Evolutionary conservation across 2,329 filamentous ascomycete genomes (phyloP), one percentile per base, ranked within the genome.

Genomic region (Bimuria novae-zelandiae): DNA sequence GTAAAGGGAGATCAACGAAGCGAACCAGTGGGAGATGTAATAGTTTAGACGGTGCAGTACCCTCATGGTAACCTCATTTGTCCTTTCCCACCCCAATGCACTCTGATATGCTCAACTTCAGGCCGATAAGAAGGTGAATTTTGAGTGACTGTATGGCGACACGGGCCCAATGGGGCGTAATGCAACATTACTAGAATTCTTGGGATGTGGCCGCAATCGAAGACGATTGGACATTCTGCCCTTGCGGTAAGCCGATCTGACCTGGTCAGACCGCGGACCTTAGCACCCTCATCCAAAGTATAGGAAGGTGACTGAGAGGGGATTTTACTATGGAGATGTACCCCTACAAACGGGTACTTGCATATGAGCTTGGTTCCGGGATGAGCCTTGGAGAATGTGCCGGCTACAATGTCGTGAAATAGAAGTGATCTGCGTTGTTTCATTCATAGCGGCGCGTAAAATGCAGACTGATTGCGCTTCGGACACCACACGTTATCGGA

Each of bases 1-100:
- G 41, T 69, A 68, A 67, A 61, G 32, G 43, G 52, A 54, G 33
- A 36, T 39, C 51, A 39, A 51, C 27, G 55, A 63, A 65, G 55
- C 57, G 64, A 64, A 35, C 60, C 60, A 65, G 49, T 68, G 25
- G 49, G 36, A 56, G 49, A 21, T 16, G 39, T 27, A 21, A n/a
- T 16, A 49, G 39, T 37, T 51, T 44, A 49, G 27, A 47, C 25
- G 30, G 44, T 46, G 49, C 54, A 55, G 32, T 40, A 48, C 49
- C 35, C 19, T 46, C 49, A 62, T 55, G 57, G 43, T 52, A 19
- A 39, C 37, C 41, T 45, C 40, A 55, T 46, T 55, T 45, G 50
- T 51, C 51, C 35, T 51, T 39, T 35, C 49, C 50, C 45, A 52
- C 47, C 27, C 33, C 41, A n/a, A 30, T 29, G 33, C 30, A 46